Evolutionary conservation across 805 yeast species (phyloP), one percentile per base, ranked within the genome.

Genomic region (Schwanniomyces pseudopolymorphus): DNA sequence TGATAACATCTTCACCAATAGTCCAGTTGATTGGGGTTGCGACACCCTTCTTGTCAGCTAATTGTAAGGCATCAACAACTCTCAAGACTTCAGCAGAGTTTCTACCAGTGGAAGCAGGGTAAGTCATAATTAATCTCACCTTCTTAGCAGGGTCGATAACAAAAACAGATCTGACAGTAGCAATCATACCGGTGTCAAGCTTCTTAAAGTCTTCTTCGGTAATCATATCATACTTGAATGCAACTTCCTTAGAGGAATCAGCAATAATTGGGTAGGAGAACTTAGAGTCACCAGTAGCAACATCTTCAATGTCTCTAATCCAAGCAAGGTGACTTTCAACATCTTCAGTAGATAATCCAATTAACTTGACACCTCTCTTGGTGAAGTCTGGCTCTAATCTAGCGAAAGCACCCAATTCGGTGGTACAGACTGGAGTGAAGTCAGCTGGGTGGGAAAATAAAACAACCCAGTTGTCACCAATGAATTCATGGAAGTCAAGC

Each of bases 381-480:
- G 72, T 73, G 60, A 85, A 85, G 62, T 84, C 89, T 11, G 86
- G 85, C 60, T 83, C 81, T 60, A 85, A 70, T 60, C 80, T 78
- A 53, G 89, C 84, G 59, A 85, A 84, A 6, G 89, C 89, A 52
- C 89, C 89, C 49, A 85, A 72, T 65, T 85, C 90, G 43, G 90
- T 85, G 52, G 89, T 85, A 64, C 90, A 85, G 40, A 85, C 87
- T 28, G 90, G 90, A 17, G 90, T 85, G 73, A 81, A 84, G 63
- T 84, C 89, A 53, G 83, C 89, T 46, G 90, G 90, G 62, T 85
- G 89, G 26, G 87, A 81, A 69, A 85, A 85, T 51, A 85, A 74
- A 35, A 84, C 80, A 39, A 74, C 76, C 89, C 90, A 84, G 47
- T 74, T 67, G 59, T 75, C 73, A 28, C 83, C 87, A 47, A 79